These are phyloP conservation scores for Darksidea phi DNA, from an alignment of 495 filamentous ascomycete species.

Conservation along the genomic window DNA sequence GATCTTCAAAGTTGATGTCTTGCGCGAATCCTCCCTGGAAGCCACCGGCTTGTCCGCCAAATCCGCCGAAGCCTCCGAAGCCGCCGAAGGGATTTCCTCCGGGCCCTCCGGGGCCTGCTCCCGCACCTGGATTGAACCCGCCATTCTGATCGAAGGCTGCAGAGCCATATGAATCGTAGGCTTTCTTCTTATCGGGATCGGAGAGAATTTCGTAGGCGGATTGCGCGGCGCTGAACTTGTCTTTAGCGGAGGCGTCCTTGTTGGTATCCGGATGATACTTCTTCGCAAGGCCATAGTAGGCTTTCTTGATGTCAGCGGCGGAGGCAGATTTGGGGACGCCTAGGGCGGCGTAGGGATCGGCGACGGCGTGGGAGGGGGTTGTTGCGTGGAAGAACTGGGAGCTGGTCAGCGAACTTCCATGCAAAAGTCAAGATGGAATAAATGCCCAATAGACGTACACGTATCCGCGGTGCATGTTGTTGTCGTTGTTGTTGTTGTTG, in stretches of 20 bases:
- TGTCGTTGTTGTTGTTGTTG: slow-evolving; percentile 15
- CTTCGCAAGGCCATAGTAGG: slow-evolving; percentile 96
- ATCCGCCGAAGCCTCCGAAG: slow-evolving; percentile 53
- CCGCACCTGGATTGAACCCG: slow-evolving; percentile 62
- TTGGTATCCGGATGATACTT: slow-evolving; percentile 98
- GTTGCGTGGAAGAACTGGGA: slow-evolving; percentile 75
- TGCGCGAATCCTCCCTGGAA: slow-evolving; percentile 55
- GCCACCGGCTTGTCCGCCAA: slow-evolving; percentile 52
- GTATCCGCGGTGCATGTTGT: slow-evolving; percentile 18
- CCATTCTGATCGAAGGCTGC: slow-evolving; percentile 80
- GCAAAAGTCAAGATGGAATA: not conserved
- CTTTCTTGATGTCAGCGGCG: slow-evolving; percentile 91
- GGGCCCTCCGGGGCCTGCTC: slow-evolving; percentile 54
- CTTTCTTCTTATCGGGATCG: slow-evolving; percentile 85
- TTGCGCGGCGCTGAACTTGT: slow-evolving; percentile 90
- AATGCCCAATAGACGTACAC: slow-evolving; percentile 17
- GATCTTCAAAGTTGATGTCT: slow-evolving; percentile 91
- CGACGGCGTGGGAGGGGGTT: slow-evolving; percentile 56
- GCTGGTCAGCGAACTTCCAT: not conserved
- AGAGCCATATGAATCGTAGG: slow-evolving; percentile 85
- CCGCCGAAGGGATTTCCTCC: slow-evolving; percentile 50
- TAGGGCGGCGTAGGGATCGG: slow-evolving; percentile 82
- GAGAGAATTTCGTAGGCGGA: slow-evolving; percentile 88
- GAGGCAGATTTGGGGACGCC: slow-evolving; percentile 80
- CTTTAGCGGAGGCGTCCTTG: slow-evolving; percentile 87